Evolutionary conservation across 2,329 filamentous ascomycete species (phyloP).

Genomic region (Ascochyta pisi): DNA sequence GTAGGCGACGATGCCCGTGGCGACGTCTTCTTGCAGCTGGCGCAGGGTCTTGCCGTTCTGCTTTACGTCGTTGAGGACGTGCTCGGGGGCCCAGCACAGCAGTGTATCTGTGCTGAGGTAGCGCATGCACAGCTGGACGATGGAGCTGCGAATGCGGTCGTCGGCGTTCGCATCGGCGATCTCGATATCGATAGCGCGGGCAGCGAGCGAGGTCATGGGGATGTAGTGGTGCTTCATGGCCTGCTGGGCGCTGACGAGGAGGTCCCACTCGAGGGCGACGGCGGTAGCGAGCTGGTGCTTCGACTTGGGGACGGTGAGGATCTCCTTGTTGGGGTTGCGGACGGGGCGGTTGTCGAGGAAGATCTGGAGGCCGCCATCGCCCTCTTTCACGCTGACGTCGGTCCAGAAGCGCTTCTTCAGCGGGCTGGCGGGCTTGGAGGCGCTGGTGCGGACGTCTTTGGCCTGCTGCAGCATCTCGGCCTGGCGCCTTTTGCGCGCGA

Average conservation of each 20-base stretch:
- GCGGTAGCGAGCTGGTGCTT: constrained; percentile 85
- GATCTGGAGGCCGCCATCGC: constrained; percentile 68
- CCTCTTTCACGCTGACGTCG: constrained; percentile 71
- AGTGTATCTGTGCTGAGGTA: constrained; percentile 93
- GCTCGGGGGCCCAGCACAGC: constrained; percentile 82
- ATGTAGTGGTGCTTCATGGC: constrained; percentile 86
- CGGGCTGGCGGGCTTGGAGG: constrained; percentile 55
- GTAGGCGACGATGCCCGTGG: constrained; percentile 74
- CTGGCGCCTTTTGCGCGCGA: constrained; percentile 59
- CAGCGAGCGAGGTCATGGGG: constrained; percentile 83
- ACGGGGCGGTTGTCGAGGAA: constrained; percentile 81
- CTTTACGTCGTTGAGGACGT: constrained; percentile 55
- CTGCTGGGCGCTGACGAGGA: constrained; percentile 80
- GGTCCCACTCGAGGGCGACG: constrained; percentile 93
- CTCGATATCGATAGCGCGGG: constrained; percentile 82
- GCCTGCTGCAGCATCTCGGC: constrained; percentile 57
- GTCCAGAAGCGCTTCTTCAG: constrained; percentile 86
- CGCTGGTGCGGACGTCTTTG: constrained; percentile 51
- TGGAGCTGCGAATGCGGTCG: constrained; percentile 64
- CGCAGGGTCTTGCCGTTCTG: constrained; percentile 65
- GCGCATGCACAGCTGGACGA: constrained; percentile 74
- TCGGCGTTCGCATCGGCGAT: constrained; percentile 66
- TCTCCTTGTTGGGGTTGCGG: constrained; percentile 74
- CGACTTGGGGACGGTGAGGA: constrained; percentile 73
- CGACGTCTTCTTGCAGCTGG: constrained; percentile 72